phyloP scores from a whole-genome alignment of 2,329 filamentous ascomycete species.

The Aureobasidium sp. region DNA sequence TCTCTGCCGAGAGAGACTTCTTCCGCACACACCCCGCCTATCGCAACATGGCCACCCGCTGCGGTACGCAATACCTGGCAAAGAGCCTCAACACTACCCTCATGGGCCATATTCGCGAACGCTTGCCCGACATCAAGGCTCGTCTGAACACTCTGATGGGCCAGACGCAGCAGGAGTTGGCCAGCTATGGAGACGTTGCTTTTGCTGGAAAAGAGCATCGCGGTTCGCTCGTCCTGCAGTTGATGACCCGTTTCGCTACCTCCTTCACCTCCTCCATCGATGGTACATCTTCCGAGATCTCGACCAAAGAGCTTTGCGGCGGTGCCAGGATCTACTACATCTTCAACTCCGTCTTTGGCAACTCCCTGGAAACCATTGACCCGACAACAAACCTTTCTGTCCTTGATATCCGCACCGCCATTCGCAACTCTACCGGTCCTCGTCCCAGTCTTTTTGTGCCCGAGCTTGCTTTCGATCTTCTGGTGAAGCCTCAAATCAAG shows the following conservation, averaged over 20 bases:
- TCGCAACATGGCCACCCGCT: slow-evolving; percentile 87
- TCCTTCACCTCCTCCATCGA: slow-evolving; percentile 99
- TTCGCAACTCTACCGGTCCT: slow-evolving; percentile 94
- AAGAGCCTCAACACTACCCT: slow-evolving; percentile 92
- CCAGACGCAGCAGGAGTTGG: slow-evolving; percentile 97
- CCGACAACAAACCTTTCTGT: slow-evolving; percentile 92
- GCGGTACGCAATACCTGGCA: slow-evolving; percentile 88
- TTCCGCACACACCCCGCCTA: slow-evolving; percentile 97
- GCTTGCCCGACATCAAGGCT: slow-evolving; percentile 95
- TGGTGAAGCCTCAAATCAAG: slow-evolving; percentile 98
- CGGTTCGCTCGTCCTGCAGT: slow-evolving; percentile 86
- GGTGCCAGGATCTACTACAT: slow-evolving; percentile 97
- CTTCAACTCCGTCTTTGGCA: slow-evolving; percentile 97
- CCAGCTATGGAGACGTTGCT: slow-evolving; percentile 94
- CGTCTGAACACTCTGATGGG: slow-evolving; percentile 97
- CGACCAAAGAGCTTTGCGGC: slow-evolving; percentile 93
- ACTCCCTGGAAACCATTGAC: slow-evolving; percentile 90
- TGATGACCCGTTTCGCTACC: slow-evolving; percentile 96
- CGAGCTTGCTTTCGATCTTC: slow-evolving; percentile 91
- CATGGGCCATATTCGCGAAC: slow-evolving; percentile 93
- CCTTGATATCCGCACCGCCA: slow-evolving; percentile 91
- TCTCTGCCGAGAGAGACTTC: slow-evolving; percentile 86
- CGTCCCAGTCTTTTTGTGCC: slow-evolving; percentile 94
- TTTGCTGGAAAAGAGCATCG: slow-evolving; percentile 97
- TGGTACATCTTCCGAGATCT: slow-evolving; percentile 96